These are phyloP conservation scores for Bipolaris cookei DNA, from an alignment of 2,329 filamentous ascomycete genomes.

Conservation along the genomic window DNA sequence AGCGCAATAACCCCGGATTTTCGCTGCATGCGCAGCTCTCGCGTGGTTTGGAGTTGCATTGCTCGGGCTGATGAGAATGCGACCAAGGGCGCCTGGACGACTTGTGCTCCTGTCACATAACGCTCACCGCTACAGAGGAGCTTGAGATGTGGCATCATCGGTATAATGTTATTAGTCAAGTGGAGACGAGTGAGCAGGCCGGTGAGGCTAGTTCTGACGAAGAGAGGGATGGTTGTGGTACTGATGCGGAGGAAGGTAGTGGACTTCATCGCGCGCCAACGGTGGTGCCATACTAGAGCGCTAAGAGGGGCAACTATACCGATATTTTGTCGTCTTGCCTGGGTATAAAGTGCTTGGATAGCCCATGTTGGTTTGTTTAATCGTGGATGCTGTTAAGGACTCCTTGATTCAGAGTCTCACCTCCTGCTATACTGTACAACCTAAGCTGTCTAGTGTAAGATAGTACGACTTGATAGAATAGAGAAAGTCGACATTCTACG, in stretches of 20 bases:
- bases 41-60: slow-evolving; percentile 19
- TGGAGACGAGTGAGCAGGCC: neutral
- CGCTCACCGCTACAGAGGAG: slow-evolving; percentile 4
- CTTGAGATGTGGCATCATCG: neutral
- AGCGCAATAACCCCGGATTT: neutral
- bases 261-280: neutral
- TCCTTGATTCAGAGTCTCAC: neutral
- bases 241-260: neutral
- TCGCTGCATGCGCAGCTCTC: slow-evolving; percentile 19
- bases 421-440: too few species aligned
- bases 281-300: neutral
- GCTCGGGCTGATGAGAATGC: neutral
- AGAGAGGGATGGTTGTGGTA: neutral
- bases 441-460: too few species aligned
- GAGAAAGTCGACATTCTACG: too few species aligned
- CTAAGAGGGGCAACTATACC: neutral
- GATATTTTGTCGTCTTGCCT: neutral
- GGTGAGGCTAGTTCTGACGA: neutral
- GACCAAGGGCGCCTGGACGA: neutral
- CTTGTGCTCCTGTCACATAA: slow-evolving; percentile 4
- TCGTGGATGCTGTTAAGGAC: too few species aligned
- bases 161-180: neutral
- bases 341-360: too few species aligned
- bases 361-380: neutral
- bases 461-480: too few species aligned